Conservation (phyloP, 2,329 filamentous ascomycete genomes). For the Venturiaceae sp. region DNA sequence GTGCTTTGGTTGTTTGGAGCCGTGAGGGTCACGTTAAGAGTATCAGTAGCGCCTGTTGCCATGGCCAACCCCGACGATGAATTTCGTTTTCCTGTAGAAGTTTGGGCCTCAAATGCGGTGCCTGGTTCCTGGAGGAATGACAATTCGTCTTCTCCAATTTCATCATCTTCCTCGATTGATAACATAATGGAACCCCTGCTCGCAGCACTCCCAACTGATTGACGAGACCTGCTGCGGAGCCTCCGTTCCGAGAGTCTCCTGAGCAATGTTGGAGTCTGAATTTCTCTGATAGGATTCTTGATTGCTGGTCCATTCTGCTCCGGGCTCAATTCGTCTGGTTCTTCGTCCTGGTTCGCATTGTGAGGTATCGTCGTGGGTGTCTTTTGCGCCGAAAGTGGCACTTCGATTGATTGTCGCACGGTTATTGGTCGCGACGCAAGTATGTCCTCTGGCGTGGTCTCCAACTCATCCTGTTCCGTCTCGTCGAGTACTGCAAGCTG, state of each 20-base stretch:
- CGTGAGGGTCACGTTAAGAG: neutral
- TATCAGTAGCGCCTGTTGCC: neutral
- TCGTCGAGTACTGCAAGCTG: neutral
- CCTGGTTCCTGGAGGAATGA: neutral
- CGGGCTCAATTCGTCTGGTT: slow-evolving; percentile 6
- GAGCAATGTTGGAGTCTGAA: neutral
- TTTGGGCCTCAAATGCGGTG: neutral
- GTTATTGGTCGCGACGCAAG: neutral
- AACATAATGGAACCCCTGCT: neutral
- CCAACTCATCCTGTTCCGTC: slow-evolving; percentile 4
- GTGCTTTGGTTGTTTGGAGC: neutral
- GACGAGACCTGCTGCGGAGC: too few species aligned
- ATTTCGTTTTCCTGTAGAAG: neutral
- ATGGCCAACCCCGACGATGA: neutral
- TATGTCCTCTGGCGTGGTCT: neutral
- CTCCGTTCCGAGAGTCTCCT: neutral
- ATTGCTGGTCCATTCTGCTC: neutral
- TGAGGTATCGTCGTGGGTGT: neutral
- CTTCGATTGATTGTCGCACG: neutral
- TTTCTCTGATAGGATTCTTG: neutral
- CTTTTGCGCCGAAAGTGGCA: neutral
- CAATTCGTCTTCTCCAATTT: neutral
- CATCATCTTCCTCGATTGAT: neutral
- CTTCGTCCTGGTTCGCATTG: neutral
- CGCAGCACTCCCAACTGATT: neutral